Evolutionary conservation across 371 early-diverging fungal species (phyloP).

Genomic region (Sporodiniella umbellata): DNA sequence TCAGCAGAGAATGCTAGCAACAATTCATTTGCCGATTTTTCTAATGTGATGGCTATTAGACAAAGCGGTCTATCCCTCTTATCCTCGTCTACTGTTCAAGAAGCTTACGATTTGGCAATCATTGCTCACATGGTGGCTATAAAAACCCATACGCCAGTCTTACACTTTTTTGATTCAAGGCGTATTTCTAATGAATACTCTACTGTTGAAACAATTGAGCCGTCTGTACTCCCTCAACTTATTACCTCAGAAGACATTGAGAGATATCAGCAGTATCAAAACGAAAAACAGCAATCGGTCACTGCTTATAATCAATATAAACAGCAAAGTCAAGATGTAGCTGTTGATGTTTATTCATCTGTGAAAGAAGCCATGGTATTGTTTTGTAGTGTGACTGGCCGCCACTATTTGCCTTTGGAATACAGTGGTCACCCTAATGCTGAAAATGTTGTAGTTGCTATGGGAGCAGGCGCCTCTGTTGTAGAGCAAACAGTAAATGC

Average conservation of each 20-base stretch:
- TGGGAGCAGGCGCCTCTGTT: conserved; percentile 59
- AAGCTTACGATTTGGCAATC: conserved; percentile 67
- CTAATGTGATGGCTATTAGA: conserved; percentile 74
- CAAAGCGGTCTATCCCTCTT: conserved; percentile 74
- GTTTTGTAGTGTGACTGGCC: conserved; percentile 42
- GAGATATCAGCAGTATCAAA: conserved; percentile 15
- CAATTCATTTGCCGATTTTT: conserved; percentile 39
- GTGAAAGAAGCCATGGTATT: conserved; percentile 37
- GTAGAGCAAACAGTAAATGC: conserved; percentile 38
- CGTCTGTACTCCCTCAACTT: conserved; percentile 18
- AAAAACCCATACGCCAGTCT: conserved; percentile 54
- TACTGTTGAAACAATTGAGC: conserved; percentile 18
- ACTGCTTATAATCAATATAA: conserved; percentile 44
- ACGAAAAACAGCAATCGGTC: not conserved
- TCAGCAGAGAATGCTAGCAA: conserved; percentile 34
- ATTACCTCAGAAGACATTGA: conserved; percentile 33
- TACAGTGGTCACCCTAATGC: conserved; percentile 54
- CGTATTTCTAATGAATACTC: conserved; percentile 41
- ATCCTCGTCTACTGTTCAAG: conserved; percentile 67
- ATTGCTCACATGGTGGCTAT: conserved; percentile 64
- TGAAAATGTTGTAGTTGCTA: conserved; percentile 55
- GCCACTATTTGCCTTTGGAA: conserved; percentile 48
- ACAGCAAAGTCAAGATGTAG: conserved; percentile 8
- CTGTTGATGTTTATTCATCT: conserved; percentile 25
- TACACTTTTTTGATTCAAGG: conserved; percentile 54